Evolutionary conservation across 2,329 filamentous ascomycete species (phyloP).

Genomic region (Xylogone sp.): DNA sequence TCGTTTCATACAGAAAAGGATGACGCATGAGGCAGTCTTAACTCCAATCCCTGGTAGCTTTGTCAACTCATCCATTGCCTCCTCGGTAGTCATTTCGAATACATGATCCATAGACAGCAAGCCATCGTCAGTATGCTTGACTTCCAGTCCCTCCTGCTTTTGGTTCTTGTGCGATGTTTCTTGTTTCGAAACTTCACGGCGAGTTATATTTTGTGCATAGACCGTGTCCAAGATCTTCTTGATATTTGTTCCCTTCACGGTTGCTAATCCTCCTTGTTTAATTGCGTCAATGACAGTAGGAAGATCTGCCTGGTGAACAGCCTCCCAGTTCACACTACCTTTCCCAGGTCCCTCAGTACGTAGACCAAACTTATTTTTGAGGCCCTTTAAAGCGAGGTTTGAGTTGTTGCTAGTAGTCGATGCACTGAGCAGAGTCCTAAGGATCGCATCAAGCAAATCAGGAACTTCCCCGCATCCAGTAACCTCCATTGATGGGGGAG

Average conservation of each 20-base stretch:
- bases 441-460: slow-evolving; percentile 48
- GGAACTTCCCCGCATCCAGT: slow-evolving; percentile 63
- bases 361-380: slow-evolving; percentile 62
- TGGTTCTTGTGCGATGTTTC: slow-evolving; percentile 34
- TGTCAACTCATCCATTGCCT: slow-evolving; percentile 47
- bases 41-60: slow-evolving; percentile 50
- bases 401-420: slow-evolving; percentile 50
- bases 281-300: slow-evolving; percentile 67
- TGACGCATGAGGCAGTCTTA: slow-evolving; percentile 54
- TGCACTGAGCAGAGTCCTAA: slow-evolving; percentile 50
- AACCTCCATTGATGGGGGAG: slow-evolving; percentile 64
- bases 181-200: slow-evolving; percentile 43
- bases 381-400: slow-evolving; percentile 60
- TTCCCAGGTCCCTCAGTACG: slow-evolving; percentile 60
- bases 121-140: slow-evolving; percentile 51
- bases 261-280: slow-evolving; percentile 64
- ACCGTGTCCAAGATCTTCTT: slow-evolving; percentile 71
- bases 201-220: slow-evolving; percentile 60
- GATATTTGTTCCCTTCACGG: slow-evolving; percentile 68
- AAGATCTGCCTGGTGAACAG: slow-evolving; percentile 55
- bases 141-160: slow-evolving; percentile 52
- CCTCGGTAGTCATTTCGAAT: slow-evolving; percentile 38
- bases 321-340: slow-evolving; percentile 73
- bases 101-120: slow-evolving; percentile 55
- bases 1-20: slow-evolving; percentile 50